Conservation (phyloP, 1,284 basidiomycete species). For the Puccinia novopanici region DNA sequence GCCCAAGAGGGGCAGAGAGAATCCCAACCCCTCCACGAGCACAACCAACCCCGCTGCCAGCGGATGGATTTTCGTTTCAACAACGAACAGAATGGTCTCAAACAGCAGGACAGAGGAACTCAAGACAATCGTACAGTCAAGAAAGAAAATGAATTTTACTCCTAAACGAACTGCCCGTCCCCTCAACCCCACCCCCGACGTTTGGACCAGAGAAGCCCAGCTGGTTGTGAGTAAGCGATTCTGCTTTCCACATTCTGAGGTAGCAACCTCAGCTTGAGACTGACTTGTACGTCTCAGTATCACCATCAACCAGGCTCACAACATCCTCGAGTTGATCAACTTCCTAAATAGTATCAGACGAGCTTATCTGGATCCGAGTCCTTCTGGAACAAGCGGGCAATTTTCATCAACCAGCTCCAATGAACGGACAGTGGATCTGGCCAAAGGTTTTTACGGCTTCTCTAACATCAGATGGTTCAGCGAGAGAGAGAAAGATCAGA, state of each 20-base stretch:
- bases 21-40: too few species aligned
- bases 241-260: not conserved
- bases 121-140: constrained; percentile 6
- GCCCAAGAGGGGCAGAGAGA: too few species aligned
- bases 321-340: constrained; percentile 44
- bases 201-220: constrained; percentile 20
- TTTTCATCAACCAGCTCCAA: not conserved
- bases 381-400: not conserved
- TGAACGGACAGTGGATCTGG: constrained; percentile 53
- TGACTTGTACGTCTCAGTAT: not conserved
- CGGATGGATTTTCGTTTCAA: too few species aligned
- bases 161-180: not conserved
- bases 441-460: constrained; percentile 63
- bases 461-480: constrained; percentile 71
- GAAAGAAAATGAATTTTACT: not conserved
- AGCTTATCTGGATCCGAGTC: constrained; percentile 40
- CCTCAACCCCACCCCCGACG: not conserved
- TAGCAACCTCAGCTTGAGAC: not conserved
- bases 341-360: constrained; percentile 39
- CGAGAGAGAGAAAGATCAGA: constrained; percentile 84
- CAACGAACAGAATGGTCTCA: constrained; percentile 5
- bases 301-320: constrained; percentile 3
- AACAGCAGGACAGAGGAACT: constrained; percentile 5
- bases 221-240: constrained; percentile 34
- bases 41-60: too few species aligned